Evolutionary conservation across 352 stramenopile genomes (phyloP), one percentile per base, ranked within the genome.

Genomic region (Nothophytophthora sp.): DNA sequence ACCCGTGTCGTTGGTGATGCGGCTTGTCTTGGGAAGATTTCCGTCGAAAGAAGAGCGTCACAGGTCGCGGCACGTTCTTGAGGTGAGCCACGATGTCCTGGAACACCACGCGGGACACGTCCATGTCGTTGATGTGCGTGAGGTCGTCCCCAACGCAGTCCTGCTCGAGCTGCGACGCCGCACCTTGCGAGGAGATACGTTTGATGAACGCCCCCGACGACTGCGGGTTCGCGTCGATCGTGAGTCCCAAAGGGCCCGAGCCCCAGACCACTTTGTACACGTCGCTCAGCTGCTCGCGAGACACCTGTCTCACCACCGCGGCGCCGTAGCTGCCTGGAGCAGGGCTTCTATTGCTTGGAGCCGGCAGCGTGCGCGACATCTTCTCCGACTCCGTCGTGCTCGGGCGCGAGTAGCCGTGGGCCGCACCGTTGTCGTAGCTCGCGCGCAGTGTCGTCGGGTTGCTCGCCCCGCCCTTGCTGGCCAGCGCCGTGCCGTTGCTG

Each of bases 101-200:
- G 60, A 92, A 95, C 18, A 71, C 61, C 49, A 95, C 57, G 22
- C 65, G 78, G 15, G 58, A 68, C n/a, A 92, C 75, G 50, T 92
- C 79, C 61, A 92, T 88, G 38, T 92, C 82, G 51, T 95, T 95
- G 51, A 95, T 92, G 50, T 92, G 77, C 12, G 79, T 91, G 40
- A 95, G 66, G 34, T 86, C 81, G 51, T 95, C 84, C 18, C 80
- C 80, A 13, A 90, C 65, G 55, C 84, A 92, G 36, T 95, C 84
- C 23, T 95, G 78, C n/a, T 81, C 71, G 6, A 95, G 60, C 24
- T 84, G 70, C 24, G 81, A 70, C 0, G 84, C 81, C 24, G 84
- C 84, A n/a, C 84, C 84, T 7, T 84, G 66, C 25, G 74, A 63
- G 33, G 75, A 78, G 41, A 92, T 90, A 23, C 84, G 81, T 60